Base-by-base conservation (phyloP, 2,329 filamentous ascomycete species). In the Colletotrichum sp. region DNA sequence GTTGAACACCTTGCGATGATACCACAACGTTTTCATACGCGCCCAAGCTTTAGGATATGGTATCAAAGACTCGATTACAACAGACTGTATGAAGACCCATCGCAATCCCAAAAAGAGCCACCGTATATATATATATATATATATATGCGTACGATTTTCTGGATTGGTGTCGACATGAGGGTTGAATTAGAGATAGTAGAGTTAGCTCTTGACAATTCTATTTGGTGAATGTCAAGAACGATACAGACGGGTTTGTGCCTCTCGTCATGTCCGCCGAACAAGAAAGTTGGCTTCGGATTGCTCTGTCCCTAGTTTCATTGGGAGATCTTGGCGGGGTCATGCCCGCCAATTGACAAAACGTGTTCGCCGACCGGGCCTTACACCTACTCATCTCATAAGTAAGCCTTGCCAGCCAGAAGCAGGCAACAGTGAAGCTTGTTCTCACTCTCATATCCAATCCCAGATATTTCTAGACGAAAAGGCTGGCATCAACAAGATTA, bases 241-340 rank as follows among this genome's bases (percentile, higher is more conserved):
- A 7, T 39, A 16, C 14, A 39, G 36, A 39, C 36, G 36, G 36
- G 14, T 18, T 39, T 7, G 36, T 39, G 6, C 36, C 16, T 43
- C 43, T 48, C 39, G 18, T 3, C 39, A 6, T 36, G 43, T 52
- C n/a, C 1, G 43, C n/a, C 43, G 43, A 24, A 7, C 43, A 24
- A 21, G 6, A 21, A 0, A 24, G 0, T 13, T 52, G n/a, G 43
- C 43, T 21, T 52, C 43, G 14, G 12, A 52, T 0, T 4, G 12
- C n/a, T 0, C 43, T 52, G 0, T 7, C 12, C n/a, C n/a, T 0
- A 52, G n/a, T 21, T 24, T 21, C 43, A 52, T 52, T 52, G 0
- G n/a, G 2, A 4, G n/a, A 52, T 52, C 43, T 52, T 52, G 43
- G n/a, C 43, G 43, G 6, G 43, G 43, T 52, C 43, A 52, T 52